Evolutionary conservation across 2,329 filamentous ascomycete species (phyloP), one percentile per base, ranked within the genome.

Genomic region (Aspergillus japonicus): DNA sequence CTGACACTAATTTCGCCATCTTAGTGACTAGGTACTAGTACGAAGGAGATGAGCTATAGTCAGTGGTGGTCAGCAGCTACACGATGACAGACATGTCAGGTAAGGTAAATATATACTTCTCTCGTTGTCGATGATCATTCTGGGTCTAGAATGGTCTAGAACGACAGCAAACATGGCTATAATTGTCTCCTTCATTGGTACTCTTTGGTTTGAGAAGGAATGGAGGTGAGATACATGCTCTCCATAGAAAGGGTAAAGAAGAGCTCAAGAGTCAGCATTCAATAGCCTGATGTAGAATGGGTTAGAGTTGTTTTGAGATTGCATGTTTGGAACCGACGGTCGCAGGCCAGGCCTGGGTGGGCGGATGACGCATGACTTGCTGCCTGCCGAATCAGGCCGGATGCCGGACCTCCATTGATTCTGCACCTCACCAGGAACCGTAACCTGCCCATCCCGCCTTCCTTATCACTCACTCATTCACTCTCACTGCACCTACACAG

Each of bases 351-450:
- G n/a, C 12, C 39, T 35, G 14, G 6, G 16, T 7, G 16, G 16
- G 14, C 47, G 53, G 57, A 62, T 62, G 61, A 62, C 58, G 61
- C 61, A 62, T 52, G 56, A 51, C 47, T 58, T 50, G 50, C 47
- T 54, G 56, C 56, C 56, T 50, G 53, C 54, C 58, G 50, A 53
- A 60, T 56, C 39, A 56, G 50, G 58, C 54, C 54, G 58, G 42
- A 42, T 35, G 50, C 42, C 50, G 49, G 49, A 24, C 31, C 59
- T 54, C 56, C 62, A 52, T 57, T 50, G 53, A 48, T 55, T 56
- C 60, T 64, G 59, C 59, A 57, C 54, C 47, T 57, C 47, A 52
- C 54, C 54, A 57, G 47, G 48, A 55, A 60, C 57, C 58, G 53
- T 54, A 58, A 58, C 60, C 56, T 51, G 50, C 47, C 42, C 42